Percentiles rank a stretch among this genome's conserved stretches.
phyloP scores from a whole-genome alignment of 2,329 filamentous ascomycete genomes.

The Diaporthe amygdali region DNA sequence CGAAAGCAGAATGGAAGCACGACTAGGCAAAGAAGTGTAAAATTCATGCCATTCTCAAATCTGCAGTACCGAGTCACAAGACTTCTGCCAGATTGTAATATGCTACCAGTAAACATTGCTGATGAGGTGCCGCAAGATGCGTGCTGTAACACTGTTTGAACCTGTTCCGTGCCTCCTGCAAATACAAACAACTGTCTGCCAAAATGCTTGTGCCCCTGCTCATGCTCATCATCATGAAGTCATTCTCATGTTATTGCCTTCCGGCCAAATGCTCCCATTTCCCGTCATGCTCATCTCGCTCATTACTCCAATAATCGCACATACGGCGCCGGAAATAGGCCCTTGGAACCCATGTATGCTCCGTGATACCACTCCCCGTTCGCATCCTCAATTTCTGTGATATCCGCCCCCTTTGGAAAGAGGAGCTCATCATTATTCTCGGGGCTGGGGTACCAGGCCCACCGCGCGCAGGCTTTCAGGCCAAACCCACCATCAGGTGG shows the following conservation, averaged over 20 bases:
- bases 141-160: background rate
- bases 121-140: background rate
- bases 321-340: constrained; percentile 82
- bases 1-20: constrained; percentile 89
- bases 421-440: constrained; percentile 75
- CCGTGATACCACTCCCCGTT: constrained; percentile 93
- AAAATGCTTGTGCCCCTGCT: background rate
- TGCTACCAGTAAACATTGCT: background rate
- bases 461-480: constrained; percentile 66
- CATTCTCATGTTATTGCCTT: background rate
- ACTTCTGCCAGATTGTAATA: background rate
- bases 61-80: background rate
- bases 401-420: constrained; percentile 84
- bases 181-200: background rate
- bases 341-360: constrained; percentile 79
- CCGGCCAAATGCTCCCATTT: background rate
- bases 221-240: constrained; percentile 20
- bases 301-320: constrained; percentile 54
- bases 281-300: background rate
- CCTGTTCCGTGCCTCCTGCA: background rate
- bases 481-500: constrained; percentile 81
- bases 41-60: background rate
- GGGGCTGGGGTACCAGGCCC: constrained; percentile 77
- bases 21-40: constrained; percentile 54
- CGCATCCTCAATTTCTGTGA: constrained; percentile 83